Percentiles rank a stretch among this genome's conserved stretches.
These are phyloP conservation scores for Dactylellina parvicollis DNA, from an alignment of 2,329 filamentous ascomycete genomes.

Conservation along the genomic window DNA sequence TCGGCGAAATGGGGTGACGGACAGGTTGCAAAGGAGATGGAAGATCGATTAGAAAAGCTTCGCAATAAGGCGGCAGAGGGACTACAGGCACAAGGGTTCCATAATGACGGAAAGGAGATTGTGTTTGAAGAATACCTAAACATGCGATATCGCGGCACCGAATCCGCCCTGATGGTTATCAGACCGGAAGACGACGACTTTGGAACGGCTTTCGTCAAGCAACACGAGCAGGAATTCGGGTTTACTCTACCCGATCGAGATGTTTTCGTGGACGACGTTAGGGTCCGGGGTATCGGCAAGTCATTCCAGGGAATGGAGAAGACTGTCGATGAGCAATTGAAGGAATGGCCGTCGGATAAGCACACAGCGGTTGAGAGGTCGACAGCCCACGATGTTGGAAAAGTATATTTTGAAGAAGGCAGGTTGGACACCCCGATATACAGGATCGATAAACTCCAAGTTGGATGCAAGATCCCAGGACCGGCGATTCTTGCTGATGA, in stretches of 20 bases:
- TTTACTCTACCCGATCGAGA: constrained; percentile 87
- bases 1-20: constrained; percentile 71
- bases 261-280: constrained; percentile 88
- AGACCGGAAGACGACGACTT: constrained; percentile 77
- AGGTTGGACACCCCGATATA: constrained; percentile 82
- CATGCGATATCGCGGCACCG: constrained; percentile 89
- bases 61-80: constrained; percentile 77
- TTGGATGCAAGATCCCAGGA: constrained; percentile 78
- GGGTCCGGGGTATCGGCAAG: constrained; percentile 87
- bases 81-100: constrained; percentile 80
- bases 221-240: constrained; percentile 92
- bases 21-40: constrained; percentile 71
- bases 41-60: constrained; percentile 77
- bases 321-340: constrained; percentile 85
- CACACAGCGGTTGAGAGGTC: constrained; percentile 62
- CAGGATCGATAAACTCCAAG: constrained; percentile 76
- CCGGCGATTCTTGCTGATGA: constrained; percentile 88
- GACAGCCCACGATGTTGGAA: constrained; percentile 70
- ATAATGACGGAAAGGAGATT: constrained; percentile 71
- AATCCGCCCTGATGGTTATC: constrained; percentile 89
- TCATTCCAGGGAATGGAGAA: constrained; percentile 81
- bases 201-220: constrained; percentile 81
- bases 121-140: constrained; percentile 92
- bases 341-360: constrained; percentile 70
- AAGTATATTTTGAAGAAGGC: constrained; percentile 87